phyloP scores from a whole-genome alignment of 2,329 filamentous ascomycete species.

The Fusarium sp. region DNA sequence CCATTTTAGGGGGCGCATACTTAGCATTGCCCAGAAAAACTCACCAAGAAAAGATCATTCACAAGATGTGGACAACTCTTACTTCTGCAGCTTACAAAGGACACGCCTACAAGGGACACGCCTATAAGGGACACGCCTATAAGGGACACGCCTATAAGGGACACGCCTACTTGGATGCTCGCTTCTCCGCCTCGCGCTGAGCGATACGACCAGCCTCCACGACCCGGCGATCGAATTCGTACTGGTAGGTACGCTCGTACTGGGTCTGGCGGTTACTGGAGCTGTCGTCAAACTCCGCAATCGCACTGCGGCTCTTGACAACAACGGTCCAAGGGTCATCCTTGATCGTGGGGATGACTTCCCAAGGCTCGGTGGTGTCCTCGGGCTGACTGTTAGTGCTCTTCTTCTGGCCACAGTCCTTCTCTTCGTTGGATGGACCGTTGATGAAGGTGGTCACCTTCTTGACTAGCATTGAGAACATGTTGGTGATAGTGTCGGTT shows the following conservation, averaged over 20 bases:
- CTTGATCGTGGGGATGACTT: neutral
- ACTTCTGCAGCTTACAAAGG: neutral
- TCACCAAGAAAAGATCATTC: neutral
- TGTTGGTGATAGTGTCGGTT: too few relatives aligned
- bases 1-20: neutral
- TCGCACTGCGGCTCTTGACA: rapidly evolving
- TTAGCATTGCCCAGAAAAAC: neutral
- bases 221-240: rapidly evolving
- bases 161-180: neutral
- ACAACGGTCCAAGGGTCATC: neutral
- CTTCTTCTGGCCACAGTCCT: too few relatives aligned
- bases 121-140: too few relatives aligned
- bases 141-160: too few relatives aligned
- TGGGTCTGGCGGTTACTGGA: rapidly evolving
- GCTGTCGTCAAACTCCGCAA: neutral
- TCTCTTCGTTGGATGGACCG: too few relatives aligned
- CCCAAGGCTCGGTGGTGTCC: neutral
- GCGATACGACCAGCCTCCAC: too few relatives aligned
- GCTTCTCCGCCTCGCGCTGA: too few relatives aligned
- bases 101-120: too few relatives aligned
- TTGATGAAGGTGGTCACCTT: neutral
- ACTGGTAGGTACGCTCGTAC: rapidly evolving
- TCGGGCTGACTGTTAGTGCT: too few relatives aligned
- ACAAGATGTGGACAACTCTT: neutral
- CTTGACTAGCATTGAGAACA: neutral